phyloP scores from a whole-genome alignment of 805 yeast species.

The Lipomyces sp. region DNA sequence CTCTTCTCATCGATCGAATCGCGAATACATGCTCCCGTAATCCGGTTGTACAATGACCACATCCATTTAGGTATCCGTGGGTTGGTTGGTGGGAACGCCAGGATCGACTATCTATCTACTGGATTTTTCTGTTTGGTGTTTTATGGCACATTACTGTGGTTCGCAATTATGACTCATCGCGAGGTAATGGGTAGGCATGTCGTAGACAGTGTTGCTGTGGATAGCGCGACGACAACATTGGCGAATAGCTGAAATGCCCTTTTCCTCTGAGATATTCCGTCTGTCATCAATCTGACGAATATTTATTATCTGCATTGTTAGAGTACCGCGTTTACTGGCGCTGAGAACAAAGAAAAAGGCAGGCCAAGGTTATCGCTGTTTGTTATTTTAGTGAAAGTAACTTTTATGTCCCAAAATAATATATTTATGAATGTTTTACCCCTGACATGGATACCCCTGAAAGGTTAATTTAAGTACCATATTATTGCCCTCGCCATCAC shows the following conservation, averaged over 20 bases:
- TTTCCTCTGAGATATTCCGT: not conserved
- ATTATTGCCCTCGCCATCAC: too few relatives aligned
- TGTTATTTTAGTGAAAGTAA: too few relatives aligned
- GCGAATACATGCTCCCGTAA: conserved; percentile 4
- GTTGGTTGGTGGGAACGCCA: not conserved
- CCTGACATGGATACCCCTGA: too few relatives aligned
- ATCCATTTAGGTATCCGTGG: not conserved
- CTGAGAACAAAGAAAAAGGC: not conserved
- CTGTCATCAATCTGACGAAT: not conserved
- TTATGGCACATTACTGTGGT: conserved; percentile 8
- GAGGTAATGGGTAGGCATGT: conserved; percentile 1
- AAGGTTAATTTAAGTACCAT: too few relatives aligned
- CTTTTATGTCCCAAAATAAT: too few relatives aligned
- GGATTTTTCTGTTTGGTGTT: conserved; percentile 13
- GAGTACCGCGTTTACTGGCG: not conserved
- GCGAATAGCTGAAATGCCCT: not conserved
- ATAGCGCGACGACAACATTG: not conserved
- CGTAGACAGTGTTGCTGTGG: not conserved
- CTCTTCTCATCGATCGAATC: not conserved
- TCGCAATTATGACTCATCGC: conserved; percentile 6
- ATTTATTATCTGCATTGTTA: not conserved
- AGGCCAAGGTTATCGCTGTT: too few relatives aligned
- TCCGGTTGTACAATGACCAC: conserved; percentile 12
- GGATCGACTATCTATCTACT: not conserved
- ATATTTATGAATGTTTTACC: too few relatives aligned